Base-by-base conservation (phyloP, 345 rosid genomes). In the Aethionema arabicum region DNA sequence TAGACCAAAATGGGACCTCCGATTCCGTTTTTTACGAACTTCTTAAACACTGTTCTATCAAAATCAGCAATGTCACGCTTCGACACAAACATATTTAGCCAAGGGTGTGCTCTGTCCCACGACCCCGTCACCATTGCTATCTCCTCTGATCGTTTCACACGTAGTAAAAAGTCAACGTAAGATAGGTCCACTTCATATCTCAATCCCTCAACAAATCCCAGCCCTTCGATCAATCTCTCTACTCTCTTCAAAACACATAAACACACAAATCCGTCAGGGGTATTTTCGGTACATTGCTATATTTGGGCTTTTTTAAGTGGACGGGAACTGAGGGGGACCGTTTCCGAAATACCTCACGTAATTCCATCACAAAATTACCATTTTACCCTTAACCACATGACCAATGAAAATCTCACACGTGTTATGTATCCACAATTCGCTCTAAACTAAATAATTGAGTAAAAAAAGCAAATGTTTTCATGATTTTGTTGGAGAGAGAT, bases 61-160 rank as follows among this genome's bases (percentile, higher is more conserved):
- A 90, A 92, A 0, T 75, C 72, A 1, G 49, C 82, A 6, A 92
- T 85, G 64, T 83, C 80, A 0, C 62, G 44, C 43, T 76, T 78
- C 7, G 99, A 84, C 48, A 92, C 85, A 50, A 89, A 82, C 54
- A 92, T 66, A 67, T 92, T 92, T 69, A 92, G 60, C 99, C 99
- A 92, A 15, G 99, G 99, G 80, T 92, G 99, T 3, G 99, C 91
- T 10, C 83, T 67, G 35, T 87, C 95, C 97, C 99, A 90, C 7
- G 78, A 69, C 29, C 97, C 96, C 33, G 31, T 78, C 41, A 78
- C 80, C 62, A 67, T 82, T 0, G 96, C 96, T 2, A 75, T 66
- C 29, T 66, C 80, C 68, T 92, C 99, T 6, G 36, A 74, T 0
- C 50, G 80, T 56, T 81, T 85, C 49, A 92, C 99, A 8, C 99